These are phyloP conservation scores for Candida railenensis DNA, from an alignment of 805 yeast genomes.

Conservation along the genomic window DNA sequence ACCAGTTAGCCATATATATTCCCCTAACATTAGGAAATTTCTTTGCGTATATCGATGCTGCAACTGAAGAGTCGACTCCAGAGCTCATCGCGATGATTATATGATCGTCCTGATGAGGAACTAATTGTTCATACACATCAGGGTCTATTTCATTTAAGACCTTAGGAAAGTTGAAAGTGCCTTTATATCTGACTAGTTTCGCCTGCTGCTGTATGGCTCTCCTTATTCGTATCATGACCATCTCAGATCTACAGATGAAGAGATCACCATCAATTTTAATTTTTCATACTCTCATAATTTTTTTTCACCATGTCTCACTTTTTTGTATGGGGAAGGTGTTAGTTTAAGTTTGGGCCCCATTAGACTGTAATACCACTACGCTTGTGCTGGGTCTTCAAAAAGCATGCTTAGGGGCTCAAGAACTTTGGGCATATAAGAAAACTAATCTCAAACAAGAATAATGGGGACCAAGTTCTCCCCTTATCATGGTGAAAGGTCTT, in stretches of 20 bases:
- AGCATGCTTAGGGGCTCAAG: background rate
- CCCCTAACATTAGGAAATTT: conserved; percentile 66
- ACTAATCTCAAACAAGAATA: too few species aligned
- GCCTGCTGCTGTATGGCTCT: background rate
- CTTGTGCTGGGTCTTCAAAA: background rate
- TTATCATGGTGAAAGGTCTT: too few species aligned
- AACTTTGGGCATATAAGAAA: too few species aligned
- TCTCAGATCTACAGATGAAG: too few species aligned
- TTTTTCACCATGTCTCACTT: too few species aligned
- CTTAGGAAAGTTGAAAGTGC: conserved; percentile 3
- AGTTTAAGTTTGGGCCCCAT: background rate
- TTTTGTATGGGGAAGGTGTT: too few species aligned
- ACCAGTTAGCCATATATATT: conserved; percentile 94
- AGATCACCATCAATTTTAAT: too few species aligned
- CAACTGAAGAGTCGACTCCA: conserved; percentile 93
- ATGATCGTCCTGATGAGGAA: conserved; percentile 54
- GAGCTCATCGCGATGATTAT: conserved; percentile 91
- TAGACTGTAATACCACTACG: background rate
- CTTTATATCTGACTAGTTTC: background rate
- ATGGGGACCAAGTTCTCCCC: too few species aligned
- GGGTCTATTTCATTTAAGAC: conserved; percentile 3
- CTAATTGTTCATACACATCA: conserved; percentile 30
- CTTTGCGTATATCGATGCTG: conserved; percentile 68
- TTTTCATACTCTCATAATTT: too few species aligned
- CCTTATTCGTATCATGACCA: background rate